A percentile compares a stretch with the other conserved stretches of the same genome.
Conservation (phyloP, 495 filamentous ascomycete genomes). For the Rostrohypoxylon terebratum region DNA sequence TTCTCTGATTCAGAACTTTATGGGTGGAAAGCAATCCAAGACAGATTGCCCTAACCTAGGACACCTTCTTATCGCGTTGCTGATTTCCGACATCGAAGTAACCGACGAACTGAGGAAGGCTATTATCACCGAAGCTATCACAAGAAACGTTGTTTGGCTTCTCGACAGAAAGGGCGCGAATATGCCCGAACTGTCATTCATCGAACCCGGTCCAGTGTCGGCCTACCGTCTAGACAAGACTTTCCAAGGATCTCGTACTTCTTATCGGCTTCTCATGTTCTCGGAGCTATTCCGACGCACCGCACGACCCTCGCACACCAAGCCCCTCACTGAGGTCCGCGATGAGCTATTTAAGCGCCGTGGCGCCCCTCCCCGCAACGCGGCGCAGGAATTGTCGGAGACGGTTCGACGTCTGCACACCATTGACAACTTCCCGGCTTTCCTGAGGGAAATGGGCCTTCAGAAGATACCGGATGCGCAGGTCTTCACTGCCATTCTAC, state of each 20-base stretch:
- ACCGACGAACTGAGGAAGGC: constrained; percentile 55
- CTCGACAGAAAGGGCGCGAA: constrained; percentile 55
- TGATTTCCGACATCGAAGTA: constrained; percentile 59
- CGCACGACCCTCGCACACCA: constrained; percentile 53
- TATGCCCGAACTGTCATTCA: constrained; percentile 59
- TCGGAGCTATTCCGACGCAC: constrained; percentile 61
- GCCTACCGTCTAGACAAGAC: constrained; percentile 62
- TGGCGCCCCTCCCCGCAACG: constrained; percentile 58
- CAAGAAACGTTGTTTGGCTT: constrained; percentile 66
- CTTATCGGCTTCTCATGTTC: constrained; percentile 67
- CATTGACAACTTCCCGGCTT: constrained; percentile 57
- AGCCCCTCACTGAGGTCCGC: constrained; percentile 52
- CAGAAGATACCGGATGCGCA: constrained; percentile 32
- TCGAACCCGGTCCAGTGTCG: constrained; percentile 56
- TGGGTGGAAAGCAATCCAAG: constrained; percentile 55
- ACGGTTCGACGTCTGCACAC: constrained; percentile 58
- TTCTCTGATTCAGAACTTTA: constrained; percentile 51
- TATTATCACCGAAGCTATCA: constrained; percentile 62
- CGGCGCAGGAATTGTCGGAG: constrained; percentile 55
- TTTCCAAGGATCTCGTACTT: constrained; percentile 59
- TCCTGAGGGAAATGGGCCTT: constrained; percentile 60
- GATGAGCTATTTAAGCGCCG: constrained; percentile 61
- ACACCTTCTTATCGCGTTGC: constrained; percentile 58
- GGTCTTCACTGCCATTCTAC: constrained; percentile 55
- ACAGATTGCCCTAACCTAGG: constrained; percentile 61